Evolutionary conservation across 495 filamentous ascomycete species (phyloP), one percentile per base, ranked within the genome.

Genomic region (Stereocaulon alpinum): DNA sequence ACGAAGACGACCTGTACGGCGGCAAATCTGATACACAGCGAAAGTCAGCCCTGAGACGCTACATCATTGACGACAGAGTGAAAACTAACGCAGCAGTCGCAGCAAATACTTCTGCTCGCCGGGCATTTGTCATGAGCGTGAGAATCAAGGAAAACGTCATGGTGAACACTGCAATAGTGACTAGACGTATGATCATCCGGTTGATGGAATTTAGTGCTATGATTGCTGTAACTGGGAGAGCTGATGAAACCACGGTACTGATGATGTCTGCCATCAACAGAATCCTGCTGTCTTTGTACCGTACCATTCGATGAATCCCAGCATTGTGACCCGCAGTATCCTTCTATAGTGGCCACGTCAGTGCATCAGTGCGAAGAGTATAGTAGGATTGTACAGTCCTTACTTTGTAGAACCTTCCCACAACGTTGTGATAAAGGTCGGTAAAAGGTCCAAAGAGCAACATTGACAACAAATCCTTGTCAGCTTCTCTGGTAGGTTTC

Each of bases 31-130:
- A n/a, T n/a, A n/a, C n/a, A n/a, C n/a, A n/a, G n/a, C n/a, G n/a
- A n/a, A n/a, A n/a, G n/a, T n/a, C n/a, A n/a, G n/a, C n/a, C n/a
- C n/a, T n/a, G n/a, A n/a, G n/a, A n/a, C n/a, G n/a, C n/a, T n/a
- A n/a, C n/a, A n/a, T n/a, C n/a, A n/a, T n/a, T n/a, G n/a, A n/a
- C n/a, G n/a, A n/a, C 11, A 6, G 32, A 34, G 32, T 2, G 30
- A 24, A 22, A 9, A 62, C 64, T 42, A 55, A 67, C 62, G 62
- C 62, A 18, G 64, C 62, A 7, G 58, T 64, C 2, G 64, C 64
- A 6, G 62, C 62, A 53, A 61, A 67, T 7, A 62, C 60, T 42
- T 67, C 64, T 12, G 59, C 61, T 20, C 40, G 55, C 27, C 62
- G 45, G 37, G 64, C 59, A 50, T 62, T 64, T 40, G 64, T 64